Evolutionary conservation across 208 protist genomes (phyloP).

Genomic region (Acanthamoeba royreba): DNA sequence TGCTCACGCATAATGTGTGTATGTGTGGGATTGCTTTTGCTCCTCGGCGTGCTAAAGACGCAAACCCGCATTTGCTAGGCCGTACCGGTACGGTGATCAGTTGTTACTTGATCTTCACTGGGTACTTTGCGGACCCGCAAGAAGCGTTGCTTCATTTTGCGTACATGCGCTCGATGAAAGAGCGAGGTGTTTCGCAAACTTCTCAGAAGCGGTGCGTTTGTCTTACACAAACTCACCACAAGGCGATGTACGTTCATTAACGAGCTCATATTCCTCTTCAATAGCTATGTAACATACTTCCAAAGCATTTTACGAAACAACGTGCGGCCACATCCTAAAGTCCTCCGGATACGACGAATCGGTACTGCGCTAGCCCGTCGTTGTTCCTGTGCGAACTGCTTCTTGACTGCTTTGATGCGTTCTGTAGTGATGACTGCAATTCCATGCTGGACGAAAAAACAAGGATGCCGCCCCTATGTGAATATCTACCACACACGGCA

Average conservation of each 20-base stretch:
- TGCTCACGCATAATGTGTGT: background rate
- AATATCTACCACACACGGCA: slow-evolving; percentile 4
- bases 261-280: background rate
- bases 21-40: background rate
- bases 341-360: background rate
- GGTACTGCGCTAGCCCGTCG: background rate
- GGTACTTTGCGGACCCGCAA: slow-evolving; percentile 50
- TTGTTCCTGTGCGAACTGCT: background rate
- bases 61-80: background rate
- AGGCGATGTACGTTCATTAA: background rate
- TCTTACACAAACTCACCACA: background rate
- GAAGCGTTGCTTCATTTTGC: slow-evolving; percentile 55
- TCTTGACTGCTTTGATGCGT: background rate
- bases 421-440: background rate
- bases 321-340: background rate
- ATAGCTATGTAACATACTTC: slow-evolving; percentile 4
- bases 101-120: slow-evolving; percentile 59
- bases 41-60: background rate
- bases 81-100: slow-evolving; percentile 61
- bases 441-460: background rate
- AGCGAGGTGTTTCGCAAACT: slow-evolving; percentile 65
- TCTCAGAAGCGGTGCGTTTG: slow-evolving; percentile 51
- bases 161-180: slow-evolving; percentile 34
- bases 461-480: background rate
- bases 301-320: background rate